Evolutionary conservation across 2,329 filamentous ascomycete genomes (phyloP), one percentile per base, ranked within the genome.

Genomic region (Botryosphaeria dothidea): DNA sequence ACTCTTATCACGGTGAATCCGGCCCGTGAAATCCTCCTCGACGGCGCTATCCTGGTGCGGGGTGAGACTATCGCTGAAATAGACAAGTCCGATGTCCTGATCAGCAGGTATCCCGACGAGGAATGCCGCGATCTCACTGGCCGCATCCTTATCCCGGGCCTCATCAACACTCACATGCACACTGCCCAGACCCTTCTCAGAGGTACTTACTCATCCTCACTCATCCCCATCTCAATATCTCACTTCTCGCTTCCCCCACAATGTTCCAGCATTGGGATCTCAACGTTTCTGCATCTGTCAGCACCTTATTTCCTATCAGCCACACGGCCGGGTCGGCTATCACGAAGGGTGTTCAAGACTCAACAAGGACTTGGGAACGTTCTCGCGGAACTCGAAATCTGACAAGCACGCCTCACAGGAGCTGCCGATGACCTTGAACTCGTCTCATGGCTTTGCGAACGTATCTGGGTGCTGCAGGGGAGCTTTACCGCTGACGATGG

Each of bases 1-100:
- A 85, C 82, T 2, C 81, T 86, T 65, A 80, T 86, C 67, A 85
- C 83, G 0, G 75, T 86, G 68, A 83, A 85, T 68, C 56, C 74
- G 29, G 67, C 68, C 17, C 76, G 81, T 21, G 77, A 80, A 38
- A 78, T 86, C 57, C 79, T 84, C 64, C 70, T 78, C 4, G 77
- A 84, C 66, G 83, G 83, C 15, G 79, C 78, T 13, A 73, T 86
- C 31, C 74, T 81, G 1, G 75, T 84, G 4, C 65, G 74, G 5
- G 74, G 71, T 31, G 68, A 74, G 34, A 75, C 69, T 4, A 85
- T 86, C 65, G 67, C 71, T 0, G 78, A 77, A 48, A 75, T 86
- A 52, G 81, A 79, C 27, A 81, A 82, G 64, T 75, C 79, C 0
- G 54, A 67, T 4, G 58, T 71, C 2, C 71, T 83, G 1, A 21